Evolutionary conservation across 202 grass and related monocot species (phyloP), one percentile per base, ranked within the genome.

Genomic region (Eragrostis tef): DNA sequence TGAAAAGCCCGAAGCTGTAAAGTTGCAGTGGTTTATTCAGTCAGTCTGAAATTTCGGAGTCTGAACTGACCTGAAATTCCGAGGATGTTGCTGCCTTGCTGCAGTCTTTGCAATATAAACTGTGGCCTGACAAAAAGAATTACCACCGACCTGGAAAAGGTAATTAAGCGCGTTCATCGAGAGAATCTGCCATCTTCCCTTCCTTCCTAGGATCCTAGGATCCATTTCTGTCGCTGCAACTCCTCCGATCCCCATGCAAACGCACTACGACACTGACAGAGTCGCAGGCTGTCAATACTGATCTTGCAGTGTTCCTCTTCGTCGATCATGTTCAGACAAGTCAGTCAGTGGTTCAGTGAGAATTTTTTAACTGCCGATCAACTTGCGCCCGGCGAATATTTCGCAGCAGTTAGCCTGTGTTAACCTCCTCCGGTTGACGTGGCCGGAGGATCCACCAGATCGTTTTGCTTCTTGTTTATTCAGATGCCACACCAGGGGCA

Each of bases 191-290:
- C 11, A 44, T 75, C 14, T 44, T 64, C 29, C 11, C 21, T 20
- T 56, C 21, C 44, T 77, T 77, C 73, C 67, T 83, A 67, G 80
- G 80, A 88, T n/a, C n/a, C n/a, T 34, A 34, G 80, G 80, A 88
- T 83, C 86, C 86, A 58, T 67, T 60, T 27, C 67, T 56, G 67
- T 58, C 77, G 11, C 9, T 0, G 71, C 24, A 42, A 19, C 72
- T 26, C 80, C 72, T 26, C 80, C 75, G 69, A 88, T 84, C 81
- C 80, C 81, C 2, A 80, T 63, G 86, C 70, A 29, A 54, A 45
- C 42, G 65, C 73, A 79, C 81, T 73, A 64, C 42, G 52, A 29
- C 78, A 63, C 39, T 36, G 74, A 5, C 60, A 11, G 60, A 78
- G 19, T 44, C 31, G 34, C 78, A 57, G 64, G 63, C 71, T 27